Evolutionary conservation across 129 eudicot genomes (phyloP).

Genomic region (Artemisia argyi): DNA sequence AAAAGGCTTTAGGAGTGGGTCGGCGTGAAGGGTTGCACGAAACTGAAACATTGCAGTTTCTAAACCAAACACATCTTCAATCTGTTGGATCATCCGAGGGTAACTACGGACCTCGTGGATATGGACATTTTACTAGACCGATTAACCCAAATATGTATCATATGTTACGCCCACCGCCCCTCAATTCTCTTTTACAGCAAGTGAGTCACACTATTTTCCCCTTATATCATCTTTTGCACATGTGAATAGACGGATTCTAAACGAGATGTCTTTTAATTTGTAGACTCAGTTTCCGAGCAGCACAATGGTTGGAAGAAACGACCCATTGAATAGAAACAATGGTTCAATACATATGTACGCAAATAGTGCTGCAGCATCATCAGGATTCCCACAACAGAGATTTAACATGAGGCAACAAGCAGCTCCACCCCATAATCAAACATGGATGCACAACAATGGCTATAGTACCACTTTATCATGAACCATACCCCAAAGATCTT

Average conservation of each 20-base stretch:
- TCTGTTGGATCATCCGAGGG: constrained; percentile 44
- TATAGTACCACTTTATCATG: constrained; percentile 48
- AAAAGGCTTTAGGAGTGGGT: constrained; percentile 23
- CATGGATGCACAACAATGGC: constrained; percentile 66
- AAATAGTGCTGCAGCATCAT: constrained; percentile 97
- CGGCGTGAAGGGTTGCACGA: constrained; percentile 44
- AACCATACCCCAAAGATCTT: constrained; percentile 23
- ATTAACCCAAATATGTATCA: constrained; percentile 46
- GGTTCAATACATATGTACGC: constrained; percentile 47
- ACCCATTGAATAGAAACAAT: constrained; percentile 24
- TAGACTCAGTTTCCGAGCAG: constrained; percentile 53
- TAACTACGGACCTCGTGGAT: constrained; percentile 40
- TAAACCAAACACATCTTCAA: constrained; percentile 63
- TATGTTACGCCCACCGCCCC: constrained; percentile 49
- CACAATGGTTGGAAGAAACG: constrained; percentile 37
- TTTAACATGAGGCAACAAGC: constrained; percentile 34
- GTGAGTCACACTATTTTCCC: constrained; percentile 31
- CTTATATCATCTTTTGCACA: too few species aligned
- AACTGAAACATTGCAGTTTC: constrained; percentile 54
- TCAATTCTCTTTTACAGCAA: constrained; percentile 46
- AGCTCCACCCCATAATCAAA: constrained; percentile 50
- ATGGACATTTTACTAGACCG: constrained; percentile 39
- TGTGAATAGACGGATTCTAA: too few species aligned
- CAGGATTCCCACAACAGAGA: constrained; percentile 91
- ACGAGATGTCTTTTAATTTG: not conserved